Base-by-base conservation (phyloP, 2,329 filamentous ascomycete genomes). In the Karstenula rhodostoma region DNA sequence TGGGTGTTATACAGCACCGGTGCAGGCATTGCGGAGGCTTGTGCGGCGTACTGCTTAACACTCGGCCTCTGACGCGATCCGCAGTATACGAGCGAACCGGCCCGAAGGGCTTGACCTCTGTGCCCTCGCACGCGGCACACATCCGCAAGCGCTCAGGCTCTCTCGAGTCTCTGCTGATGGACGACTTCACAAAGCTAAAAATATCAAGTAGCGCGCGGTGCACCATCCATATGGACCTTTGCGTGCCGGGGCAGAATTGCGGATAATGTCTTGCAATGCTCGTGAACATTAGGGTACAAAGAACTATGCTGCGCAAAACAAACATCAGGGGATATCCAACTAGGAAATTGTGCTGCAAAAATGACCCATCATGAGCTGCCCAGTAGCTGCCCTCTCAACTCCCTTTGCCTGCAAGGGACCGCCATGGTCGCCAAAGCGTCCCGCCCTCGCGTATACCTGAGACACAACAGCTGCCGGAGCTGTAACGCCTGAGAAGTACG, bases 101-200 rank as follows among this genome's bases (percentile, higher is more conserved):
- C 25, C 29, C 59, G 55, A 37, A 40, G 32, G 46, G 51, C 42
- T 50, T 59, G 53, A 59, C 54, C 23, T 52, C 50, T 29, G n/a
- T 33, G 44, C 42, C 44, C 46, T 58, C 12, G 50, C 60, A 68
- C 61, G 66, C 62, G 42, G 52, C 52, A 35, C 52, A 55, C 25
- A 29, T 46, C 52, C 57, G 44, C 47, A 60, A 58, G 58, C 64
- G 62, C 64, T 67, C 46, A 67, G 66, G 64, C 64, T 67, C 59
- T 59, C 58, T 55, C 51, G 29, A 32, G 29, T 32, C 29, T 32
- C 4, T 37, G 49, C 25, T 19, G 23, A 19, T 47, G 25, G 37
- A 50, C n/a, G 44, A 33, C 54, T 29, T 52, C 19, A 46, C 42
- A 8, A 22, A 54, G 15, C 53, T 60, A 60, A 57, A 58, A 57